A percentile compares a stretch with the other conserved stretches of the same genome.
Conservation (phyloP, 805 yeast species). For the Nadsonia fulvescens region DNA sequence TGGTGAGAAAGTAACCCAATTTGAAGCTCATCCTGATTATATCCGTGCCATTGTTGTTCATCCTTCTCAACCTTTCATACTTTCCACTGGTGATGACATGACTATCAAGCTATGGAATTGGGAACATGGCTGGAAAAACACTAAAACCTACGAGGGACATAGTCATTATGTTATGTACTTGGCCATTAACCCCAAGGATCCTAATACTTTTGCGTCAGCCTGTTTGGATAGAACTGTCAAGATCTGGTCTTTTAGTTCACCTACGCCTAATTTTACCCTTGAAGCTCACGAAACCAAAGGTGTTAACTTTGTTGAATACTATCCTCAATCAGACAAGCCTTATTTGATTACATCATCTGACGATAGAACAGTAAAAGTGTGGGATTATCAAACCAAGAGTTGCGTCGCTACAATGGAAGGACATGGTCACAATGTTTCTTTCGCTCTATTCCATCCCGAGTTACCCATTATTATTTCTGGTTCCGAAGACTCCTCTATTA, state of each 20-base stretch:
- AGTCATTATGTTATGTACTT: conserved; percentile 88
- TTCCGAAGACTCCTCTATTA: conserved; percentile 87
- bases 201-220: conserved; percentile 93
- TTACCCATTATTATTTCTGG: conserved; percentile 89
- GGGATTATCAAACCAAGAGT: conserved; percentile 96
- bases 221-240: conserved; percentile 92
- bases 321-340: conserved; percentile 95
- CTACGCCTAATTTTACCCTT: conserved; percentile 86
- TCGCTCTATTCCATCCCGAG: conserved; percentile 96
- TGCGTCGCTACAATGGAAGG: conserved; percentile 90
- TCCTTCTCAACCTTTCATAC: conserved; percentile 75
- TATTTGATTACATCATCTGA: conserved; percentile 83
- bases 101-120: conserved; percentile 92
- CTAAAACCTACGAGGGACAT: conserved; percentile 89
- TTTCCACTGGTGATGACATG: conserved; percentile 85
- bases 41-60: conserved; percentile 87
- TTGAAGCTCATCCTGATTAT: conserved; percentile 97
- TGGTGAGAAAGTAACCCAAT: conserved; percentile 83
- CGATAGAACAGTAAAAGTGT: conserved; percentile 71
- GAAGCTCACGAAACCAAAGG: conserved; percentile 85
- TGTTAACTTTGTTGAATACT: conserved; percentile 89
- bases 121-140: conserved; percentile 84
- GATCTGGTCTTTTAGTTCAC: conserved; percentile 70
- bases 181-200: conserved; percentile 92
- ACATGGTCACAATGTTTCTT: conserved; percentile 84